Conservation (phyloP, 768 basidiomycete species). For the Termitomyces sp. region DNA sequence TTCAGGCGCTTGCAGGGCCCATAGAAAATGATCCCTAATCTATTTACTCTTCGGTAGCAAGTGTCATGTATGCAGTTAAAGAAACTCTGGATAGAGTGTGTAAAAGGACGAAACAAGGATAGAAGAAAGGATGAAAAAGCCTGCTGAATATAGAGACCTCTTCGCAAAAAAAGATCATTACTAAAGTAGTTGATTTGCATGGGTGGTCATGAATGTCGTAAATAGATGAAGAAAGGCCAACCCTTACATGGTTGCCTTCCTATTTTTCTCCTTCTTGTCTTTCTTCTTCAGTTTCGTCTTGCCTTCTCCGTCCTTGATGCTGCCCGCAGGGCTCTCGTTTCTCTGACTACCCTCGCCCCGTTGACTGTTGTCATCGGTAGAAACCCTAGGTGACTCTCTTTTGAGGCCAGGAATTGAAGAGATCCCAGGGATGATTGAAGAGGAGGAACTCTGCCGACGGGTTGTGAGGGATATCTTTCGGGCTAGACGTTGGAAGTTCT, state of each 20-base stretch:
- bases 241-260: constrained; percentile 32
- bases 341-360: constrained; percentile 40
- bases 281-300: constrained; percentile 41
- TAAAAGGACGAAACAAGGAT: constrained; percentile 3
- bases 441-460: constrained; percentile 52
- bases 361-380: constrained; percentile 41
- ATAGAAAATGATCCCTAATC: neutral
- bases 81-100: constrained; percentile 1
- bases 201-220: constrained; percentile 23
- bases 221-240: constrained; percentile 14
- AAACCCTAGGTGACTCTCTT: constrained; percentile 44
- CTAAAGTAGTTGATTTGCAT: constrained; percentile 16
- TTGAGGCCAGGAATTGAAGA: constrained; percentile 46
- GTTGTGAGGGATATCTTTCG: constrained; percentile 67
- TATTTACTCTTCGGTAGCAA: neutral
- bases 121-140: constrained; percentile 1
- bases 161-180: constrained; percentile 16
- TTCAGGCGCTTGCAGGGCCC: neutral
- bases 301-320: constrained; percentile 45
- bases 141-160: constrained; percentile 1
- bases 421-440: constrained; percentile 50
- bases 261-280: constrained; percentile 61
- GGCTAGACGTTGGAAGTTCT: constrained; percentile 83
- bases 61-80: constrained; percentile 1
- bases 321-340: constrained; percentile 55